phyloP scores from a whole-genome alignment of 23 red algal species.

The Porphyridium purpureum region DNA sequence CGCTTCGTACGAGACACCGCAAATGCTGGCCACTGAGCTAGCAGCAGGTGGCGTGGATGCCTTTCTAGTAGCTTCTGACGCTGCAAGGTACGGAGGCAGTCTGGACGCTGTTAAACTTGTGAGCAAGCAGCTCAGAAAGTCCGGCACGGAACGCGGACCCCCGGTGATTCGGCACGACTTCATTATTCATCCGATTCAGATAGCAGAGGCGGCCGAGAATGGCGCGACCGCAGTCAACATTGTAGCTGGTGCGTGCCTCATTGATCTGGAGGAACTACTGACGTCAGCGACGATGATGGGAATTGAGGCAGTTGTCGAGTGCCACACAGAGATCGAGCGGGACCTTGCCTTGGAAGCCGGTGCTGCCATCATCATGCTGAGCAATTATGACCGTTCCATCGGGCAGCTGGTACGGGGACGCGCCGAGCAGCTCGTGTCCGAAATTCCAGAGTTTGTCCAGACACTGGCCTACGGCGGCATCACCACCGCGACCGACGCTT shows the following conservation, averaged over 20 bases:
- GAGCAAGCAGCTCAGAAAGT: slow-evolving; percentile 2
- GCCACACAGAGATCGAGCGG: slow-evolving; percentile 62
- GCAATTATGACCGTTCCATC: slow-evolving; percentile 42
- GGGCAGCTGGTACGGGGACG: not conserved
- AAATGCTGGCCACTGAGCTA: slow-evolving; percentile 5
- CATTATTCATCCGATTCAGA: slow-evolving; percentile 78
- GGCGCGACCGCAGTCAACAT: slow-evolving; percentile 71
- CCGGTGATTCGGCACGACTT: slow-evolving; percentile 65
- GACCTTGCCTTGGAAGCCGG: slow-evolving; percentile 77
- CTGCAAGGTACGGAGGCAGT: slow-evolving; percentile 18
- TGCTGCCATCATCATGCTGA: slow-evolving; percentile 62
- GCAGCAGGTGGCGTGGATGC: slow-evolving; percentile 22
- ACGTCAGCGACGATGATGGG: slow-evolving; percentile 74
- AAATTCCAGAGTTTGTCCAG: slow-evolving; percentile 41
- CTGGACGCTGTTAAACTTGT: slow-evolving; percentile 8
- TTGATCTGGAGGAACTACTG: slow-evolving; percentile 66
- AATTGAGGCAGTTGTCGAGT: slow-evolving; percentile 85
- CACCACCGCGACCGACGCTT: slow-evolving; percentile 39
- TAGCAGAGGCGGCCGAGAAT: slow-evolving; percentile 66
- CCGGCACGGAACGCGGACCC: slow-evolving; percentile 15
- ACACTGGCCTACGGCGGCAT: slow-evolving; percentile 55
- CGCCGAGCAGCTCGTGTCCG: slow-evolving; percentile 13
- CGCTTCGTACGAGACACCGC: slow-evolving; percentile 10
- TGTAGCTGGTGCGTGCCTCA: slow-evolving; percentile 58
- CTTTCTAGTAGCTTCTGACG: slow-evolving; percentile 20